Percentiles rank a stretch among this genome's conserved stretches.
phyloP scores from a whole-genome alignment of 2,329 filamentous ascomycete genomes.

The Zymoseptoria brevis region DNA sequence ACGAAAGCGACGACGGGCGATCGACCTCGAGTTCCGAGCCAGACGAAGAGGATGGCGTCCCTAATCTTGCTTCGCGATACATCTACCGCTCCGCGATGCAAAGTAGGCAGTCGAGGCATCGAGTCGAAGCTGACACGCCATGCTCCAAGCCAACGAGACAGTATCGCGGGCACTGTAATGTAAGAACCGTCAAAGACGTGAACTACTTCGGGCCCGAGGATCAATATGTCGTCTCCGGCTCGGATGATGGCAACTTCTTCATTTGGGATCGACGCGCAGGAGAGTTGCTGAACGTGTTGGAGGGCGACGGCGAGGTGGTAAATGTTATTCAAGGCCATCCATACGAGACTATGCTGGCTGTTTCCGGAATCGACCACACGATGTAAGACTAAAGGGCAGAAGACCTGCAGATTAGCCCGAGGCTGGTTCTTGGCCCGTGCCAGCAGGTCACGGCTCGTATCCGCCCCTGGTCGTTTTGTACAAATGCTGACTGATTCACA shows the following conservation, averaged over 20 bases:
- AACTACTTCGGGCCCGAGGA: constrained; percentile 61
- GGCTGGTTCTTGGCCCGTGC: too few relatives aligned
- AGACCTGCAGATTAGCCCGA: too few relatives aligned
- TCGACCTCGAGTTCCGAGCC: constrained; percentile 28
- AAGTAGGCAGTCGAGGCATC: constrained; percentile 39
- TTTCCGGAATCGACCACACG: constrained; percentile 59
- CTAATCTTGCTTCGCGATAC: constrained; percentile 26
- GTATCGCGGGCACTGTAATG: constrained; percentile 59
- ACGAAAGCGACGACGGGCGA: constrained; percentile 15
- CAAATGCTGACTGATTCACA: neutral
- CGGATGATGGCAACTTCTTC: constrained; percentile 59
- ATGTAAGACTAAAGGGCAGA: constrained; percentile 30
- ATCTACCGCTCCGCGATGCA: constrained; percentile 45
- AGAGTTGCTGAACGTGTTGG: constrained; percentile 55
- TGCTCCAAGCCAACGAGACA: constrained; percentile 49
- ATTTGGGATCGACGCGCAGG: constrained; percentile 60
- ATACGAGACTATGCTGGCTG: constrained; percentile 58
- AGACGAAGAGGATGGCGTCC: constrained; percentile 31
- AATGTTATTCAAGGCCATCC: constrained; percentile 62
- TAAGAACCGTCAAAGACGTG: constrained; percentile 61
- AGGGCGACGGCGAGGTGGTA: constrained; percentile 61
- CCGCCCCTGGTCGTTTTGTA: too few relatives aligned
- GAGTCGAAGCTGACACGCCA: constrained; percentile 48
- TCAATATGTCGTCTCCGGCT: constrained; percentile 61
- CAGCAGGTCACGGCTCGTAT: too few relatives aligned